phyloP scores from a whole-genome alignment of 495 filamentous ascomycete genomes.

The Chlorociboria aeruginascens region DNA sequence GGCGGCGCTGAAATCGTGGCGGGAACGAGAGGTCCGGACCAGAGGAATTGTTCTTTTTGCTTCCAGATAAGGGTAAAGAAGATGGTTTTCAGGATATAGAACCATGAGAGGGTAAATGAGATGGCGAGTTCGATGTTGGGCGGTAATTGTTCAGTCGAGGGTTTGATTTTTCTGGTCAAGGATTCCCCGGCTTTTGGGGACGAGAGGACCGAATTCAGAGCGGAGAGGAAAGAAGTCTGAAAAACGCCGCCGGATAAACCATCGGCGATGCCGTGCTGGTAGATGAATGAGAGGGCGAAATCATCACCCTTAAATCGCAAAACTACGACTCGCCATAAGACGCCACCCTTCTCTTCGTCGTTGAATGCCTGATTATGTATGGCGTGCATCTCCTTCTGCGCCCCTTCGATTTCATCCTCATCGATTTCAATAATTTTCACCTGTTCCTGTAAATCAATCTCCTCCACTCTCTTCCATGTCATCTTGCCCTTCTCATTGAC shows the following conservation, averaged over 20 bases:
- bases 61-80: not conserved
- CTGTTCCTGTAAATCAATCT: conserved; percentile 1
- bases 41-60: not conserved
- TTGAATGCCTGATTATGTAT: not conserved
- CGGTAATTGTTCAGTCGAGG: not conserved
- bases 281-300: conserved; percentile 2
- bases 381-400: not conserved
- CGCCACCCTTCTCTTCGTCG: not conserved
- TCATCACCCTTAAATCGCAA: not conserved
- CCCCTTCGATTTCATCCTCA: not conserved
- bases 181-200: not conserved
- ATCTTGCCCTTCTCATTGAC: not conserved
- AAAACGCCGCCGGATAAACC: not conserved
- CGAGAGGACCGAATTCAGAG: not conserved
- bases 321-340: not conserved
- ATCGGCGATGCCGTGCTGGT: conserved; percentile 5
- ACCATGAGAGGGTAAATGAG: not conserved
- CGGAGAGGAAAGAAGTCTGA: conserved; percentile 1
- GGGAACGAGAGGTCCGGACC: not conserved
- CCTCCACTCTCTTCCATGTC: not conserved
- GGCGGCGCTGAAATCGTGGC: not conserved
- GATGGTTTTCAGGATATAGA: not conserved
- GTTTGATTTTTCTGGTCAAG: too few relatives aligned
- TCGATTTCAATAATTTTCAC: conserved; percentile 2
- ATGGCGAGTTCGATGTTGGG: not conserved